Evolutionary conservation across 345 rosid genomes (phyloP), one percentile per base, ranked within the genome.

Genomic region (Firmiana major): DNA sequence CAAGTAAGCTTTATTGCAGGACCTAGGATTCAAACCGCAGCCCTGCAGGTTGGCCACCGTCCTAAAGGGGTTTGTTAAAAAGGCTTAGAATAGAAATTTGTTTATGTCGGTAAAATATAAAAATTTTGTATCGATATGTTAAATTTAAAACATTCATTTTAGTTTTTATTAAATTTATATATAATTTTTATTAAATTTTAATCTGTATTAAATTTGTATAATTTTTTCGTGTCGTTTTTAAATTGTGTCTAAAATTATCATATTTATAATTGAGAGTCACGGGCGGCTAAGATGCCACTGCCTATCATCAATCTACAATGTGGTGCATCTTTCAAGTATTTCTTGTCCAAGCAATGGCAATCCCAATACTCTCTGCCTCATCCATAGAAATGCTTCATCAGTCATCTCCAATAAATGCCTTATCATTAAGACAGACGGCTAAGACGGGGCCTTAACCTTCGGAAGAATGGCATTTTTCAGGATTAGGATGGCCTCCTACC

Each of bases 361-460:
- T 45, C 36, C 21, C 38, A 40, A 40, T 40, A 40, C 40, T 45
- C 54, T 22, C 49, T 48, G 60, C 60, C 28, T 70, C 59, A 28
- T 70, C 16, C 4, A 67, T 42, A 43, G 53, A 67, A 22, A 34
- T 67, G n/a, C 6, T 9, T 21, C 53, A 42, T 42, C 31, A 16
- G 22, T 69, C 58, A 70, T 70, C 59, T 17, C 74, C 74, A 49
- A 17, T 70, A 28, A 70, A 49, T 31, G 43, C 74, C 24, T 69
- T 49, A 31, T 49, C 58, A 48, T n/a, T 70, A 31, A 15, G 15
- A 48, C 49, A 28, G 74, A 43, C 13, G 5, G 24, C 59, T 31
- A 49, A 26, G 59, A 70, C 49, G 43, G 43, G 59, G 40, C 38
- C 57, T 43, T 43, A 46, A 28, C 38, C 73, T 69, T 48, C 22